Conservation (phyloP, 1,284 basidiomycete genomes). For the Ganoderma resinaceum region DNA sequence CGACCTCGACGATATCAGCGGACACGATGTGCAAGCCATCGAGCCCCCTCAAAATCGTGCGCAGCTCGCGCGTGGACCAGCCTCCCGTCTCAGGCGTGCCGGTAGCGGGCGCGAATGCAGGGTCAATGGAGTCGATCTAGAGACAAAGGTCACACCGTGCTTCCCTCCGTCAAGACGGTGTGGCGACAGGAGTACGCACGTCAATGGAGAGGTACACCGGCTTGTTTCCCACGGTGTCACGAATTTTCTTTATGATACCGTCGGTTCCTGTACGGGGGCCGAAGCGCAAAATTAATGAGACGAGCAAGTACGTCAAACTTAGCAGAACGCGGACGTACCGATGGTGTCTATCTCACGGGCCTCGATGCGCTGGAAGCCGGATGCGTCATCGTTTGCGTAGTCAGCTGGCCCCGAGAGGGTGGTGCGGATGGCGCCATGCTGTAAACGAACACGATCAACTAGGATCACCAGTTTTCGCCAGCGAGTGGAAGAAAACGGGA, state of each 20-base stretch:
- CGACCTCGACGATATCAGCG: slow-evolving; percentile 84
- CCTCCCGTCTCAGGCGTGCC: slow-evolving; percentile 77
- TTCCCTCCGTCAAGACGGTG: not conserved
- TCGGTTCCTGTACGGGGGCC: slow-evolving; percentile 52
- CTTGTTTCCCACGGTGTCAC: slow-evolving; percentile 67
- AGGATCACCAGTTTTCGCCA: slow-evolving; percentile 63
- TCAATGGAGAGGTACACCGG: slow-evolving; percentile 81
- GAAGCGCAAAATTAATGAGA: not conserved
- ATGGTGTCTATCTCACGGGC: slow-evolving; percentile 80
- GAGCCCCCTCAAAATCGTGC: slow-evolving; percentile 75
- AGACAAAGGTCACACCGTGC: not conserved
- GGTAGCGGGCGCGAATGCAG: slow-evolving; percentile 81
- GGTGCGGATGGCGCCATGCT: slow-evolving; percentile 84
- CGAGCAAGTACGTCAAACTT: slow-evolving; percentile 5
- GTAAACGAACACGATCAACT: slow-evolving; percentile 59
- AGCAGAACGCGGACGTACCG: slow-evolving; percentile 48
- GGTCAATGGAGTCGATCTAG: slow-evolving; percentile 78
- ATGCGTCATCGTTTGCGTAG: slow-evolving; percentile 70
- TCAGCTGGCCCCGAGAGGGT: slow-evolving; percentile 76
- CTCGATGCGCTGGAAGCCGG: slow-evolving; percentile 76
- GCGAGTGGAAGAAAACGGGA: slow-evolving; percentile 22
- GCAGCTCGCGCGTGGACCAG: slow-evolving; percentile 80
- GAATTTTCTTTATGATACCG: slow-evolving; percentile 76
- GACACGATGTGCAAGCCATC: slow-evolving; percentile 78
- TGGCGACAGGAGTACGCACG: slow-evolving; percentile 47